A percentile compares a stretch with the other conserved stretches of the same genome.
Conservation (phyloP, 2,329 filamentous ascomycete species). For the Truncatella angustata region DNA sequence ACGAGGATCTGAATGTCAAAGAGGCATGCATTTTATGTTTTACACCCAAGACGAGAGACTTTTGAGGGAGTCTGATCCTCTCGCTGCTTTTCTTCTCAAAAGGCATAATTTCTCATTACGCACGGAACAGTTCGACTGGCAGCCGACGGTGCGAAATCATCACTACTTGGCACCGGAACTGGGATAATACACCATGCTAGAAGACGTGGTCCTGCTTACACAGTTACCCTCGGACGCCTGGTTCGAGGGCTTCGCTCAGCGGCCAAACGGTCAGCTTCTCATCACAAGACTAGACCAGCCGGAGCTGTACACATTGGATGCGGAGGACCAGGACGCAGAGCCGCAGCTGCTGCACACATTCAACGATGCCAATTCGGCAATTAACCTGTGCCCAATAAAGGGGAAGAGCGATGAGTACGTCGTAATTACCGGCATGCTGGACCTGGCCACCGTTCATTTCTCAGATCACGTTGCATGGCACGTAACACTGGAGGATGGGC, state of each 20-base stretch:
- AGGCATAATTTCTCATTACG: no score
- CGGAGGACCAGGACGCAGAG: slow-evolving; percentile 22
- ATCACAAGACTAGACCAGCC: slow-evolving; percentile 27
- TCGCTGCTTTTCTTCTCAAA: no score
- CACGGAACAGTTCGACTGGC: no score
- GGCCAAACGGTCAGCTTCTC: slow-evolving; percentile 29
- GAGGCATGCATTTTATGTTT: no score
- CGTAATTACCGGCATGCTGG: slow-evolving; percentile 22
- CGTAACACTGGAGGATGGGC: slow-evolving; percentile 23
- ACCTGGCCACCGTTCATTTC: slow-evolving; percentile 28
- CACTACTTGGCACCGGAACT: no score
- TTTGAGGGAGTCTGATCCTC: no score
- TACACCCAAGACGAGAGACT: no score
- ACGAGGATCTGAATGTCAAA: no score
- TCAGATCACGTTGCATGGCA: slow-evolving; percentile 25
- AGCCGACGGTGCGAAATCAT: no score
- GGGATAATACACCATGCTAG: no score
- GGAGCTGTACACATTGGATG: slow-evolving; percentile 26
- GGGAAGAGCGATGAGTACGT: slow-evolving; percentile 25
- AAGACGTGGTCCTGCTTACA: slow-evolving; percentile 22
- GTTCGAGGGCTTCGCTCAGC: slow-evolving; percentile 28
- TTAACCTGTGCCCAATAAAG: slow-evolving; percentile 23
- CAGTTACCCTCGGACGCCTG: slow-evolving; percentile 29
- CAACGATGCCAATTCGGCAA: slow-evolving; percentile 20
- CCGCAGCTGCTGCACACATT: slow-evolving; percentile 26